A percentile compares a stretch with the other conserved stretches of the same genome.
phyloP scores from a whole-genome alignment of 148 eudicot species.

The Limonium bicolor region DNA sequence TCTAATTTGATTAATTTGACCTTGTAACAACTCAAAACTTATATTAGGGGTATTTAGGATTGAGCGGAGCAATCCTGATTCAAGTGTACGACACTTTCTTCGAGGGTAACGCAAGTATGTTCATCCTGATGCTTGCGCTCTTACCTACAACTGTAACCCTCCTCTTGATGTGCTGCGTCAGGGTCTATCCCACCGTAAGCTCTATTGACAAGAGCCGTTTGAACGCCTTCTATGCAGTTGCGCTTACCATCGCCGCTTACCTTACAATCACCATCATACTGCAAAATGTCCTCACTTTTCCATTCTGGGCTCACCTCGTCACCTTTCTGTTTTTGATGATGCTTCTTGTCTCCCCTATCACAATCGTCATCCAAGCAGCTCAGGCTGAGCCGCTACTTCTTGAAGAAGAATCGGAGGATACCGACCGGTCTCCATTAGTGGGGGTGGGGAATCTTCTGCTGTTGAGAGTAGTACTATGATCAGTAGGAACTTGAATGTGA shows the following conservation, averaged over 20 bases:
- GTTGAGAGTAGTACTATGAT: conserved; percentile 7
- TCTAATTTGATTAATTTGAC: background rate
- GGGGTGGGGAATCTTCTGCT: conserved; percentile 11
- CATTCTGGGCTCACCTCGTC: conserved; percentile 27
- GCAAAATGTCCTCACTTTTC: conserved; percentile 38
- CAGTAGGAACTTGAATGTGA: conserved; percentile 31
- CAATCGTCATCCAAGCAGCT: conserved; percentile 25
- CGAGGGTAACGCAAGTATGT: conserved; percentile 34
- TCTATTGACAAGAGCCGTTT: conserved; percentile 48
- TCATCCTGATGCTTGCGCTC: conserved; percentile 70
- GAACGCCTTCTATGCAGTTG: conserved; percentile 42
- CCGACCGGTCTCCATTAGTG: background rate
- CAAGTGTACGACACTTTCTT: conserved; percentile 60
- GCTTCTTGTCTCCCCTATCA: conserved; percentile 43
- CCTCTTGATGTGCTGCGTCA: conserved; percentile 52
- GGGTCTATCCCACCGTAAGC: conserved; percentile 18
- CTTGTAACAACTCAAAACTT: background rate
- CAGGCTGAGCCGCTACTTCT: conserved; percentile 28
- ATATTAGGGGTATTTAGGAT: conserved; percentile 77
- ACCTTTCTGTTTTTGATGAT: conserved; percentile 29
- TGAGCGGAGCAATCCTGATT: conserved; percentile 80
- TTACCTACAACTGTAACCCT: conserved; percentile 42
- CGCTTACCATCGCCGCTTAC: conserved; percentile 58
- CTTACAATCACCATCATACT: conserved; percentile 47
- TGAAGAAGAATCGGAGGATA: conserved; percentile 3